A percentile compares a stretch with the other conserved stretches of the same genome.
These are phyloP conservation scores for Globisporangium irregulare DNA, from an alignment of 352 stramenopile species.

Conservation along the genomic window DNA sequence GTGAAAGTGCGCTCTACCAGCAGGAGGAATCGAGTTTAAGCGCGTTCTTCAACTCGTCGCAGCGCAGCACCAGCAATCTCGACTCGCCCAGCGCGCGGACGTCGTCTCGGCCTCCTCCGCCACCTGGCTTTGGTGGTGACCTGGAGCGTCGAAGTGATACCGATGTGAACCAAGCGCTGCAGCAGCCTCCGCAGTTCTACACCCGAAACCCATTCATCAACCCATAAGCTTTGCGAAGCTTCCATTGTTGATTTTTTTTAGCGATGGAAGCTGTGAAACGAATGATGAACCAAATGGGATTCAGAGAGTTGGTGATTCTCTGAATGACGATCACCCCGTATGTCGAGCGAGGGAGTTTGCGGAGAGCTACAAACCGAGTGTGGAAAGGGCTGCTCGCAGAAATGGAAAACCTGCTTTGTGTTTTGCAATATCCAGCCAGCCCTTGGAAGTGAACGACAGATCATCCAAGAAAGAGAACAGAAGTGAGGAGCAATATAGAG, in stretches of 20 bases:
- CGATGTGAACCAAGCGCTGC: constrained; percentile 12
- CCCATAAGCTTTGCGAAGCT: constrained; percentile 28
- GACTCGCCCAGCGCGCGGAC: constrained; percentile 26
- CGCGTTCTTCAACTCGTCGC: constrained; percentile 44
- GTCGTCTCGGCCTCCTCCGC: constrained; percentile 34
- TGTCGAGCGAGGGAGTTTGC: constrained; percentile 3
- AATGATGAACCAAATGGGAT: constrained; percentile 2
- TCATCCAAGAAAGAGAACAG: not conserved
- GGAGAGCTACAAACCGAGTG: not conserved
- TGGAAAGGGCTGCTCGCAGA: not conserved
- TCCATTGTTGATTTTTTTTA: not conserved
- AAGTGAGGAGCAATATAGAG: not conserved
- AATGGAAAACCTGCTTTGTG: not conserved
- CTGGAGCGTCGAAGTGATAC: constrained; percentile 3
- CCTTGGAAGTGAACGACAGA: not conserved
- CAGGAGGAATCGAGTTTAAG: constrained; percentile 74
- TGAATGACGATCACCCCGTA: not conserved
- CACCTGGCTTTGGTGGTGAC: constrained; percentile 20
- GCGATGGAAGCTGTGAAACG: constrained; percentile 1
- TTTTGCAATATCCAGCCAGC: not conserved
- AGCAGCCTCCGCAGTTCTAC: constrained; percentile 33
- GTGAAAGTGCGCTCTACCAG: constrained; percentile 63
- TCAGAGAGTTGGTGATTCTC: not conserved
- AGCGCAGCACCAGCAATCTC: constrained; percentile 18
- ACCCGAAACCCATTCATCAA: constrained; percentile 66